These are phyloP conservation scores for Amphicarpaea edgeworthii DNA, from an alignment of 306 rosid species.

Conservation along the genomic window DNA sequence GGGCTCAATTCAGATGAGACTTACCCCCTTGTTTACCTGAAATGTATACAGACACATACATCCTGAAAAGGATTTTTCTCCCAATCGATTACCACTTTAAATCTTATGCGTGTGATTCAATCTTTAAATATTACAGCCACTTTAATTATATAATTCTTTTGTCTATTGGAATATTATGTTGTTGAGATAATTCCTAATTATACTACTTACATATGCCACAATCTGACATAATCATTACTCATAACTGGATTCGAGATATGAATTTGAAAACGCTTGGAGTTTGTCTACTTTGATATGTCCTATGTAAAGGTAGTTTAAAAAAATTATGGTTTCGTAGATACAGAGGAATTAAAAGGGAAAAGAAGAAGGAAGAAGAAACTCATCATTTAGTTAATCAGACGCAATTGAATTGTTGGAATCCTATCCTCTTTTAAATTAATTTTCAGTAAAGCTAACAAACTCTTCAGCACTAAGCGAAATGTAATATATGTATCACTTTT, in stretches of 20 bases:
- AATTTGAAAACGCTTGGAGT: not conserved
- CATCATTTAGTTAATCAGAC: constrained; percentile 23
- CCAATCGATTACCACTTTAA: not conserved
- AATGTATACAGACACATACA: not conserved
- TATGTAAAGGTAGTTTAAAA: not conserved
- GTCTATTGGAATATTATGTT: constrained; percentile 14
- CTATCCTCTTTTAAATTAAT: constrained; percentile 14
- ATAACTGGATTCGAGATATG: constrained; percentile 2
- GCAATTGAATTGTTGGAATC: constrained; percentile 20
- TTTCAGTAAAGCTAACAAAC: constrained; percentile 33
- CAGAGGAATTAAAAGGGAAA: not conserved
- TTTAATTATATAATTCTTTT: constrained; percentile 8
- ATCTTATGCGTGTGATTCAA: constrained; percentile 43
- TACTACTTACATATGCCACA: constrained; percentile 23
- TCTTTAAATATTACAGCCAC: constrained; percentile 18
- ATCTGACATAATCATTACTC: constrained; percentile 38
- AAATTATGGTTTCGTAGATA: not conserved
- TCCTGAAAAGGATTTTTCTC: not conserved
- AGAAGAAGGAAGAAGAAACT: not conserved
- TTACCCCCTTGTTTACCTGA: not conserved
- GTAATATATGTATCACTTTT: constrained; percentile 16
- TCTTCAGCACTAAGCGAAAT: constrained; percentile 32
- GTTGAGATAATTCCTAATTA: constrained; percentile 16
- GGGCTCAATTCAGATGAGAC: constrained; percentile 17
- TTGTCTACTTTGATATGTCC: not conserved